Percentiles rank a stretch among this genome's conserved stretches.
Evolutionary conservation across 2,329 filamentous ascomycete species (phyloP).

Genomic region (Venturia effusa): DNA sequence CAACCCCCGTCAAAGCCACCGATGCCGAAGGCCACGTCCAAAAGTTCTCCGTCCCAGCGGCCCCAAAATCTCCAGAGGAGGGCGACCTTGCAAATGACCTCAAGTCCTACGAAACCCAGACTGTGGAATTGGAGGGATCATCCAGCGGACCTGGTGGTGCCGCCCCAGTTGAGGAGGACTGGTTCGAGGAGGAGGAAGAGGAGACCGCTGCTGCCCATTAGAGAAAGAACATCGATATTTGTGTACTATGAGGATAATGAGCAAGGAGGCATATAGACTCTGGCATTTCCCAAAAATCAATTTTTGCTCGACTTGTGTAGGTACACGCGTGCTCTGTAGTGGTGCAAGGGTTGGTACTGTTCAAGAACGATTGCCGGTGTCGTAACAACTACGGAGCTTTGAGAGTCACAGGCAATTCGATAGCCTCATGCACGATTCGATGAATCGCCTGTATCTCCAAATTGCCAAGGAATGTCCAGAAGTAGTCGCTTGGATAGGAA

Average conservation of each 20-base stretch:
- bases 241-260: background rate
- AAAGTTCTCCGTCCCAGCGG: conserved; percentile 68
- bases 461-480: background rate
- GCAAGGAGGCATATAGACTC: background rate
- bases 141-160: conserved; percentile 50
- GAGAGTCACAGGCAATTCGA: background rate
- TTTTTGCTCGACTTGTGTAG: background rate
- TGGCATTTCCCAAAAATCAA: conserved; percentile 1
- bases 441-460: background rate
- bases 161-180: conserved; percentile 54
- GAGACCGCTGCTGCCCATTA: conserved; percentile 14
- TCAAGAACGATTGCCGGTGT: background rate
- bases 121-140: conserved; percentile 89
- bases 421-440: background rate
- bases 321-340: background rate
- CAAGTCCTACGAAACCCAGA: conserved; percentile 88
- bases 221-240: background rate
- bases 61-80: conserved; percentile 87
- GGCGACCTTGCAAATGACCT: conserved; percentile 82
- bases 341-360: background rate
- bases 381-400: background rate
- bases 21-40: conserved; percentile 88
- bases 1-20: conserved; percentile 66
- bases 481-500: background rate
- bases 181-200: conserved; percentile 65